A percentile compares a stretch with the other conserved stretches of the same genome.
Conservation (phyloP, 2,329 filamentous ascomycete species). For the Orbilia quercus region DNA sequence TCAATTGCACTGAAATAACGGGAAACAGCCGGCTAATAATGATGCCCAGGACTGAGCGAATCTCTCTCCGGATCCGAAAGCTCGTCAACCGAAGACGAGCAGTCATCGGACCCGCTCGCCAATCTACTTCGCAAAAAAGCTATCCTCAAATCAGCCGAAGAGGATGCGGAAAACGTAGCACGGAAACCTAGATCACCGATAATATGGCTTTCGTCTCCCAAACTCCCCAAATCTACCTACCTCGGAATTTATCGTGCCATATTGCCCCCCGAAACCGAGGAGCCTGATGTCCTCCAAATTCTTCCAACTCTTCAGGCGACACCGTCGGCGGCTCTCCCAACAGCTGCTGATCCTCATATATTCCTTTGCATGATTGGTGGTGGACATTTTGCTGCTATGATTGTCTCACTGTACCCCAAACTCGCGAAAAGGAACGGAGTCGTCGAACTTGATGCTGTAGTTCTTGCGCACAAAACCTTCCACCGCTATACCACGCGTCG, state of each 20-base stretch:
- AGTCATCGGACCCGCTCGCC: conserved; percentile 61
- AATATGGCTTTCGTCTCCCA: conserved; percentile 83
- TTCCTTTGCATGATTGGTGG: conserved; percentile 99
- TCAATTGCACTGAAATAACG: background rate
- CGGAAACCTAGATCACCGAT: conserved; percentile 76
- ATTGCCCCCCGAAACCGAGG: conserved; percentile 78
- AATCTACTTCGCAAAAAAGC: conserved; percentile 70
- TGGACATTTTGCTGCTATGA: conserved; percentile 96
- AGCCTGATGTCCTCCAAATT: conserved; percentile 72
- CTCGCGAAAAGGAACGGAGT: conserved; percentile 75
- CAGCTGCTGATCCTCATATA: conserved; percentile 76
- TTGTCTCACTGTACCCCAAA: conserved; percentile 87
- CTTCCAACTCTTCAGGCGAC: conserved; percentile 66
- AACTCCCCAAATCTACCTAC: conserved; percentile 79
- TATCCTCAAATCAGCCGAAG: conserved; percentile 71
- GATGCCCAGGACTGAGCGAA: conserved; percentile 79
- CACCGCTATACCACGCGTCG: conserved; percentile 95
- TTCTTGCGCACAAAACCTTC: conserved; percentile 96
- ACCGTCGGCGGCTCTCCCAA: conserved; percentile 79
- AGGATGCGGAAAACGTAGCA: conserved; percentile 65
- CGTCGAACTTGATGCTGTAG: conserved; percentile 84
- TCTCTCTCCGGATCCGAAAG: conserved; percentile 86
- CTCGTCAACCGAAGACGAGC: conserved; percentile 76
- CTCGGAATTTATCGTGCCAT: conserved; percentile 87
- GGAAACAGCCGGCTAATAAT: conserved; percentile 17